A percentile compares a stretch with the other conserved stretches of the same genome.
Evolutionary conservation across 164 flowering plant species (phyloP).

Genomic region (Tetracentron sinense): DNA sequence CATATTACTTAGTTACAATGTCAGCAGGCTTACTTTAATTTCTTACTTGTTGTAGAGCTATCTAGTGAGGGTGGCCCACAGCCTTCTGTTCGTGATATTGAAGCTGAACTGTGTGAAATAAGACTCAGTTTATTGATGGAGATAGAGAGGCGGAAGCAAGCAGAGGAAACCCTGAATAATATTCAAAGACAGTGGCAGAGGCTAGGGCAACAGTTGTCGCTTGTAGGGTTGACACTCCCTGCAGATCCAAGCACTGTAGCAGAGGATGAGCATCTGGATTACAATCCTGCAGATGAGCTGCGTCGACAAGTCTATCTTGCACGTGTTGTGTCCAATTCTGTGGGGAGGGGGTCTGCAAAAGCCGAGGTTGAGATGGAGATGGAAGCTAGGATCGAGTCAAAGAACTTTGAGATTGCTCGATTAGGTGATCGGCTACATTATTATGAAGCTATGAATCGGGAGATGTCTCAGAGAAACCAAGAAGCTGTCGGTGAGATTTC

Average conservation of each 20-base stretch:
- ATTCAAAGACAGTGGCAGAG: conserved; percentile 62
- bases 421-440: conserved; percentile 64
- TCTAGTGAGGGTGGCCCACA: conserved; percentile 60
- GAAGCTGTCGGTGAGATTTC: conserved; percentile 61
- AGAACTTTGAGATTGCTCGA: conserved; percentile 85
- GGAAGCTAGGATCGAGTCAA: conserved; percentile 61
- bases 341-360: conserved; percentile 73
- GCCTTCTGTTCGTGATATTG: conserved; percentile 37
- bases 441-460: conserved; percentile 79
- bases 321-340: conserved; percentile 57
- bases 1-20: not conserved
- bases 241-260: conserved; percentile 23
- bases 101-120: conserved; percentile 62
- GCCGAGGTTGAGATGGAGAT: conserved; percentile 74
- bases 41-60: conserved; percentile 42
- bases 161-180: conserved; percentile 56
- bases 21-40: not conserved
- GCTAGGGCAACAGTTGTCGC: conserved; percentile 45
- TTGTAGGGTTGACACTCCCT: conserved; percentile 56
- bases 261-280: conserved; percentile 27
- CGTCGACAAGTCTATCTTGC: conserved; percentile 51
- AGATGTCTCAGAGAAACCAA: conserved; percentile 94
- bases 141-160: conserved; percentile 78
- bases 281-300: conserved; percentile 47
- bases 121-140: conserved; percentile 66